Evolutionary conservation across 495 filamentous ascomycete genomes (phyloP).

Genomic region (Hyaloscypha variabilis): DNA sequence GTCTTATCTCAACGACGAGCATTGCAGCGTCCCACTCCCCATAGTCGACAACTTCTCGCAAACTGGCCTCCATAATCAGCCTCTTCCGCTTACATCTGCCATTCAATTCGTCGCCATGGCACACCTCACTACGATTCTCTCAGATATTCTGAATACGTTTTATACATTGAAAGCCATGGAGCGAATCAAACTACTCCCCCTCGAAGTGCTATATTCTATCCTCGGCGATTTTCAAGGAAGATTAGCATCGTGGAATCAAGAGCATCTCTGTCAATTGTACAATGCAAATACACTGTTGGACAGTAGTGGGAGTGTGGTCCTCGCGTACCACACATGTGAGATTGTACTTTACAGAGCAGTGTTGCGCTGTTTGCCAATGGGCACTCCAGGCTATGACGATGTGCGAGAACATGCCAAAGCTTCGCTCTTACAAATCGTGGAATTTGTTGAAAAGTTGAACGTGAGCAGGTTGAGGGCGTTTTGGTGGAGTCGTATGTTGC

Average conservation of each 20-base stretch:
- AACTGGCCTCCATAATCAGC: constrained; percentile 40
- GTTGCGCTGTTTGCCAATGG: constrained; percentile 51
- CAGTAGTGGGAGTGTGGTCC: constrained; percentile 52
- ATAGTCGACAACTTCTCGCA: constrained; percentile 54
- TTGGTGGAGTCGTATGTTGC: constrained; percentile 50
- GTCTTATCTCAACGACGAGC: constrained; percentile 55
- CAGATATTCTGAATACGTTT: constrained; percentile 62
- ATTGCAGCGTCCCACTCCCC: constrained; percentile 60
- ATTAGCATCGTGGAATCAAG: constrained; percentile 4
- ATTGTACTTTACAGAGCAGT: constrained; percentile 63
- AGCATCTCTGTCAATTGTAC: constrained; percentile 16
- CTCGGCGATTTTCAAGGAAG: constrained; percentile 11
- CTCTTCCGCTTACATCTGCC: constrained; percentile 48
- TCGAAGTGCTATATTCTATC: constrained; percentile 13
- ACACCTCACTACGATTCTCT: constrained; percentile 59
- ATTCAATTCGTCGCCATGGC: constrained; percentile 60
- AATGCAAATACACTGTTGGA: constrained; percentile 28
- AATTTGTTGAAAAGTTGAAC: constrained; percentile 59
- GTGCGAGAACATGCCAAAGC: constrained; percentile 57
- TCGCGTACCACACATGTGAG: constrained; percentile 64
- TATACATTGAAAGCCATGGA: constrained; percentile 61
- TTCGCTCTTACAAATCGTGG: constrained; percentile 58
- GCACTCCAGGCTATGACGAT: constrained; percentile 27
- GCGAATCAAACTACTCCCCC: constrained; percentile 41
- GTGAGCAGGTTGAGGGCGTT: constrained; percentile 56